Evolutionary conservation across 495 filamentous ascomycete genomes (phyloP).

Genomic region (Friedmanniomyces endolithicus): DNA sequence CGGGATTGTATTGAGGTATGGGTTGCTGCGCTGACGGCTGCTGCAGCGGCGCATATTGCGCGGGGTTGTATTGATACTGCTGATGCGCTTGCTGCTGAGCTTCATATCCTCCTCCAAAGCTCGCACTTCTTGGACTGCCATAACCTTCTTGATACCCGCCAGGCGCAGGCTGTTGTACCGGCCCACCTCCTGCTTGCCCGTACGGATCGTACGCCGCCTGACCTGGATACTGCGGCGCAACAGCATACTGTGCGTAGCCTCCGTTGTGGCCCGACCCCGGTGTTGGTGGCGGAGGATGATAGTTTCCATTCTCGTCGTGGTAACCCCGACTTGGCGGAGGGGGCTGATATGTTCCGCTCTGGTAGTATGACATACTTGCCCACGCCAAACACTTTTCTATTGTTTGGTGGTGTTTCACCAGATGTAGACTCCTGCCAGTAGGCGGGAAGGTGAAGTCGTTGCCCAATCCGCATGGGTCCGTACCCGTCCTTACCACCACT

Average conservation of each 20-base stretch:
- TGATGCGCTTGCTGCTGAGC: constrained; percentile 38
- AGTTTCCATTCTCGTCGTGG: constrained; percentile 5
- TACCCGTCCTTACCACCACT: neutral
- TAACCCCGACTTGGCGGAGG: constrained; percentile 8
- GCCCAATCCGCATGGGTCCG: constrained; percentile 7
- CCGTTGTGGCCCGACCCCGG: constrained; percentile 1
- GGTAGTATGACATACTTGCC: constrained; percentile 27
- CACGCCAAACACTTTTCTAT: neutral
- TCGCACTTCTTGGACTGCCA: constrained; percentile 1
- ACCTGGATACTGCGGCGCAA: constrained; percentile 13
- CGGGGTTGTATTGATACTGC: constrained; percentile 61
- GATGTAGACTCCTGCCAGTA: constrained; percentile 11
- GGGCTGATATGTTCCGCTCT: constrained; percentile 39
- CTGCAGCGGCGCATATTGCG: constrained; percentile 58
- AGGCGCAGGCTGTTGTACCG: constrained; percentile 10
- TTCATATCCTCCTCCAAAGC: constrained; percentile 25
- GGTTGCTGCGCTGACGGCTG: constrained; percentile 16
- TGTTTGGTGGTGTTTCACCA: neutral
- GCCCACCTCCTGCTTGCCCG: constrained; percentile 8
- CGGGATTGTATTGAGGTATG: constrained; percentile 34
- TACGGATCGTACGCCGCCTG: constrained; percentile 12
- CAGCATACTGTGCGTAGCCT: constrained; percentile 3
- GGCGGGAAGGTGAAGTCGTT: neutral
- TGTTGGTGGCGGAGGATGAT: constrained; percentile 3
- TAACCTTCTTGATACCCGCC: constrained; percentile 7